These are phyloP conservation scores for Neonectria sp. DNA, from an alignment of 2,329 filamentous ascomycete species.

Conservation along the genomic window DNA sequence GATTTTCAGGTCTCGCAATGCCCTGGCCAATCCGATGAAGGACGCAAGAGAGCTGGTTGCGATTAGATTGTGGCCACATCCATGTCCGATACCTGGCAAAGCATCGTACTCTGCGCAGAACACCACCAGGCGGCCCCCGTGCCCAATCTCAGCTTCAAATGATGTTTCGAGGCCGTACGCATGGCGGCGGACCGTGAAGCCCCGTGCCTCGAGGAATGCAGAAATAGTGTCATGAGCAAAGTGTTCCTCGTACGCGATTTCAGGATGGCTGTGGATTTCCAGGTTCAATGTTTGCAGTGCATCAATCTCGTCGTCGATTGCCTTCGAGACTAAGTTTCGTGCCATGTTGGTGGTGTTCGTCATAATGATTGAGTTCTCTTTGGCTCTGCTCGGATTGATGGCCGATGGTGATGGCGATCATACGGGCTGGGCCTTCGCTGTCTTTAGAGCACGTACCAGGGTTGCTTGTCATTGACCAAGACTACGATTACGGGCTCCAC, in stretches of 20 bases:
- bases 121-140: conserved; percentile 57
- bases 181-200: conserved; percentile 62
- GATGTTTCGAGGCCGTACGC: conserved; percentile 67
- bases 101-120: conserved; percentile 66
- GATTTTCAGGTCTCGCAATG: conserved; percentile 47
- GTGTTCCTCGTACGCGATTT: conserved; percentile 66
- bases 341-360: no score
- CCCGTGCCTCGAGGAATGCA: conserved; percentile 59
- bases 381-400: no score
- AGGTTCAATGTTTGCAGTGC: no score
- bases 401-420: no score
- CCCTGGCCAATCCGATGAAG: conserved; percentile 56
- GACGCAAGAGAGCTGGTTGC: conserved; percentile 61
- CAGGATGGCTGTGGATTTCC: conserved; percentile 60
- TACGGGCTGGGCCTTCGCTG: no score
- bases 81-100: conserved; percentile 61
- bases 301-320: no score
- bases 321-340: no score
- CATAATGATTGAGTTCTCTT: no score
- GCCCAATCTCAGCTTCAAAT: conserved; percentile 63
- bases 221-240: conserved; percentile 67
- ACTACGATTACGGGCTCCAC: no score
- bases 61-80: conserved; percentile 63
- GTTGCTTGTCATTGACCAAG: no score
- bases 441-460: no score